Conservation (phyloP, 176 grass and related monocot genomes). For the Juncus effusus region DNA sequence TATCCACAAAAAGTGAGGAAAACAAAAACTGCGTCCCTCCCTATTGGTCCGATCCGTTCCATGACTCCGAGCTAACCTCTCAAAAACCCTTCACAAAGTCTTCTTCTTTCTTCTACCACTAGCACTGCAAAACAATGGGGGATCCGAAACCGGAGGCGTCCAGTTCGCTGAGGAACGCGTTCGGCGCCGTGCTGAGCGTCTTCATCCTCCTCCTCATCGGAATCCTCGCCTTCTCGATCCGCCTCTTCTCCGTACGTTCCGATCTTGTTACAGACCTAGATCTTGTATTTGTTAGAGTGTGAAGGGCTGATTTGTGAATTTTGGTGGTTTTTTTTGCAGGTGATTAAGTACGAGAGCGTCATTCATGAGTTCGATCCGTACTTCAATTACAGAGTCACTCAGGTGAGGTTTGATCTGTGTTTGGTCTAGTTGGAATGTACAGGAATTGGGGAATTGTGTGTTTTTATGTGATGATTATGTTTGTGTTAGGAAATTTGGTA, state of each 20-base stretch:
- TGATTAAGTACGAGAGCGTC: conserved; percentile 99
- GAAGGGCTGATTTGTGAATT: conserved; percentile 1
- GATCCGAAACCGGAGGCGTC: conserved; percentile 38
- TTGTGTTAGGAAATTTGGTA: conserved; percentile 4
- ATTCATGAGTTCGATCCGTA: conserved; percentile 99
- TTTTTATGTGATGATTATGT: background rate
- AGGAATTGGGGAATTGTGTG: background rate
- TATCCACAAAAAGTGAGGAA: conserved; percentile 4
- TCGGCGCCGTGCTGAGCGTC: conserved; percentile 70
- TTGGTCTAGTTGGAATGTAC: background rate
- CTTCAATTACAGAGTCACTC: conserved; percentile 98
- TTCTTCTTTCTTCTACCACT: conserved; percentile 6
- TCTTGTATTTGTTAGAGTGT: background rate
- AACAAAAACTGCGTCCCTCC: background rate
- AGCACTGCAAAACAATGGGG: conserved; percentile 55
- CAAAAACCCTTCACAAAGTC: conserved; percentile 6
- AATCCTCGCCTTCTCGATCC: conserved; percentile 96
- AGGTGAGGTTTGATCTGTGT: conserved; percentile 67
- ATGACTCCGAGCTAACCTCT: conserved; percentile 35
- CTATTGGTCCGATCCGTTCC: conserved; percentile 1
- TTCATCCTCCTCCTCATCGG: conserved; percentile 92
- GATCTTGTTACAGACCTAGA: conserved; percentile 32
- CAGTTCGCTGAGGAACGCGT: conserved; percentile 67
- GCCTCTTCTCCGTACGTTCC: conserved; percentile 89
- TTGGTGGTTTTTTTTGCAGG: conserved; percentile 40